Base-by-base conservation (phyloP, 176 grass and related monocot species). In the Eleusine coracana region DNA sequence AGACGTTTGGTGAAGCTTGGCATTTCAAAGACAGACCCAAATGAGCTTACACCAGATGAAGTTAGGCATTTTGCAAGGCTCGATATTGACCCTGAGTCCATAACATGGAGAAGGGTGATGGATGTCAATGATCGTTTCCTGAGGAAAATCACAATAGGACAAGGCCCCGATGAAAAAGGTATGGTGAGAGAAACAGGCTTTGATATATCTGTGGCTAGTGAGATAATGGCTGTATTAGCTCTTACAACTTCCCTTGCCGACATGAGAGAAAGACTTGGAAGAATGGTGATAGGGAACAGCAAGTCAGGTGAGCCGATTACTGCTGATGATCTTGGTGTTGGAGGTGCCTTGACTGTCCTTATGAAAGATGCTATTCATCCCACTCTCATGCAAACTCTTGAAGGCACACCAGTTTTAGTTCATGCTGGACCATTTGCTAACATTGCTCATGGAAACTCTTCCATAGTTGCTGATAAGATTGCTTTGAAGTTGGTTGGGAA, bases 291-390 rank as follows among this genome's bases (percentile, higher is more conserved):
- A 81, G 96, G 96, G 20, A 99, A 99, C 82, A 96, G 87, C 86
- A 96, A 88, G 79, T 79, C 85, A n/a, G 93, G 96, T 75, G 91
- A 99, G 62, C 93, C 96, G 4, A 88, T 99, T 64, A 96, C 89
- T 23, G 93, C 93, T 74, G 96, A 96, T 78, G 96, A 99, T 87
- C 92, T 99, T 76, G 93, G 96, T 71, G 50, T 93, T 73, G 96
- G 96, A 72, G 96, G 96, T 50, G 96, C 96, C 3, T 88, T 99
- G 61, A 99, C 96, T 63, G 96, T 99, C 64, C 79, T 99, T 69
- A 99, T 99, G 96, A 99, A 99, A 91, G 96, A 99, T 83, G 93
- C 96, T 66, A 99, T 99, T 82, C 92, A 99, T 79, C 96, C 96
- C 10, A 96, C 96, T 37, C 60, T 99, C 17, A 99, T 99, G 96